Conservation (phyloP, 1,139 yeast genomes). For the Zygosaccharomyces pseudobailii region DNA sequence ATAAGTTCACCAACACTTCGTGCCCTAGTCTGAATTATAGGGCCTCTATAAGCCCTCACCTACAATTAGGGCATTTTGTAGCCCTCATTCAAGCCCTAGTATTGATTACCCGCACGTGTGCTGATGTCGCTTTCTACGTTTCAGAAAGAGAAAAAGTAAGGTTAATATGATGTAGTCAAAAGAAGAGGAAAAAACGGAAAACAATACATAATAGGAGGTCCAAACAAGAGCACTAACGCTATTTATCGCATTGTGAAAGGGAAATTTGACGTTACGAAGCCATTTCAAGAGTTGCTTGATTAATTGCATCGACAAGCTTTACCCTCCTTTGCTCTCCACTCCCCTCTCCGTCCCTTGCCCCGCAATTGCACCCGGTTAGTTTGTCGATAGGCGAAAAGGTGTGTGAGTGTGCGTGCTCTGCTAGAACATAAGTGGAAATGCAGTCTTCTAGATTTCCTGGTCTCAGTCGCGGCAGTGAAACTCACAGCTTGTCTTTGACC, state of each 20-base stretch:
- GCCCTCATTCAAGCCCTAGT: neutral
- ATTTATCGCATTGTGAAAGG: neutral
- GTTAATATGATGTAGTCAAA: neutral
- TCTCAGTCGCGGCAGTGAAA: neutral
- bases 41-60: no score
- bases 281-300: neutral
- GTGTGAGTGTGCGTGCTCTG: neutral
- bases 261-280: neutral
- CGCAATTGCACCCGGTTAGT: neutral
- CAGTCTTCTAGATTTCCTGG: neutral
- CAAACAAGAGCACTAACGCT: neutral
- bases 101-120: neutral
- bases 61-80: no score
- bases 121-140: neutral
- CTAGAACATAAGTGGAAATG: neutral
- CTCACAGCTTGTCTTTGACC: neutral
- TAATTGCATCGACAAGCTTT: neutral
- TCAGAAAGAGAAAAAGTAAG: neutral
- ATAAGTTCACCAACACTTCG: no score
- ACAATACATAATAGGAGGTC: neutral
- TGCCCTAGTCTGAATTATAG: no score
- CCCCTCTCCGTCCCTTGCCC: neutral
- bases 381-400: neutral
- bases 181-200: neutral
- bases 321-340: neutral